These are phyloP conservation scores for Evansstolkia leycettana DNA, from an alignment of 495 filamentous ascomycete species.

Conservation along the genomic window DNA sequence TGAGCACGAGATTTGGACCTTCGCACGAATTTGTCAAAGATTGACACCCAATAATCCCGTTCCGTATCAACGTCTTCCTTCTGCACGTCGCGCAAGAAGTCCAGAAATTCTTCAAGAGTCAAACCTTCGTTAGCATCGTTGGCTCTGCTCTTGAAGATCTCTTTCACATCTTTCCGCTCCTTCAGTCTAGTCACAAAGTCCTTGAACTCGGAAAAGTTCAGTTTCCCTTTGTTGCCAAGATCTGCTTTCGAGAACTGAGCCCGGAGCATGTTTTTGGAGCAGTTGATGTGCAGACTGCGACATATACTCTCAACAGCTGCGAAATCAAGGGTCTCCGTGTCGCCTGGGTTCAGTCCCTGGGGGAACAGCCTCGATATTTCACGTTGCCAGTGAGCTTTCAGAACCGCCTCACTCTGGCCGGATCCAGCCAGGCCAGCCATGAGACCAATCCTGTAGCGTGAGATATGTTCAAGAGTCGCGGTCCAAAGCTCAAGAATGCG, in stretches of 20 bases:
- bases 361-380: slow-evolving; percentile 65
- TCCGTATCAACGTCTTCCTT: slow-evolving; percentile 60
- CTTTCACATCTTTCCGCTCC: slow-evolving; percentile 64
- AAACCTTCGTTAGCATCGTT: slow-evolving; percentile 48
- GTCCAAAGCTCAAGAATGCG: slow-evolving; percentile 67
- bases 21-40: slow-evolving; percentile 66
- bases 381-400: slow-evolving; percentile 72
- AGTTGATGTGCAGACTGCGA: slow-evolving; percentile 79
- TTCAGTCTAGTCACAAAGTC: slow-evolving; percentile 74
- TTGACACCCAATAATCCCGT: slow-evolving; percentile 49
- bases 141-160: slow-evolving; percentile 46
- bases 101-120: slow-evolving; percentile 56
- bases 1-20: slow-evolving; percentile 43
- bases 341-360: slow-evolving; percentile 37
- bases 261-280: slow-evolving; percentile 58
- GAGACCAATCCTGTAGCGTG: slow-evolving; percentile 70
- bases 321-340: slow-evolving; percentile 62
- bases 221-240: slow-evolving; percentile 39
- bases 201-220: slow-evolving; percentile 68
- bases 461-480: slow-evolving; percentile 64
- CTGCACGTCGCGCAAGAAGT: slow-evolving; percentile 64
- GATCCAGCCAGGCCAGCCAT: slow-evolving; percentile 76
- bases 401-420: slow-evolving; percentile 58
- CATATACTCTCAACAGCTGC: slow-evolving; percentile 69
- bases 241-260: slow-evolving; percentile 72